Base-by-base conservation (phyloP, 768 basidiomycete species). In the Fomitopsis serialis region DNA sequence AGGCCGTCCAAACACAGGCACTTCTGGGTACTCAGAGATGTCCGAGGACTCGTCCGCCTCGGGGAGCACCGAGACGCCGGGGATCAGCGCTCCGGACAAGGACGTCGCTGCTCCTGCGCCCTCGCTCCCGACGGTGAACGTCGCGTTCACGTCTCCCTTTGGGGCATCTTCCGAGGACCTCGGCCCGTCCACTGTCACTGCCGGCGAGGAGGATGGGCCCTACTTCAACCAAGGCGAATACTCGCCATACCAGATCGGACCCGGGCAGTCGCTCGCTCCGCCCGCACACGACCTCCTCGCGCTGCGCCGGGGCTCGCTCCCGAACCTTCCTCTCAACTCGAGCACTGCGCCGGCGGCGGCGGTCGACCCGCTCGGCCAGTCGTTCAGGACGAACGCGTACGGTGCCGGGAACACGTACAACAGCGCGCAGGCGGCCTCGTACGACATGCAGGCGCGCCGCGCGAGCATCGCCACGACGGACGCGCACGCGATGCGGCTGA, bases 401-500 rank as follows among this genome's bases (percentile, higher is more conserved):
- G 36, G 40, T 42, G 21, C 42, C 17, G 46, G 42, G 19, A 47
- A 34, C 46, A 27, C 37, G 40, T 42, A 37, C 49, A 27, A 12
- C 34, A 24, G 34, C 37, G 34, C 10, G 52, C 51, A 13, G 46
- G 53, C 46, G 58, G 45, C 25, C 35, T 59, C 55, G 19, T 64
- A 58, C 48, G 64, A 65, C 53, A 59, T 55, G 36, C 27, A 47
- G 29, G 34, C 42, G 6, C 60, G 64, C 13, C 54, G 66, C 12
- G 54, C 58, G 37, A 63, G 61, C 13, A 56, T 61, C 11, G 65
- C 61, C 49, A 53, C 48, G 23, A 49, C 44, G 34, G 52, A 54
- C 48, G 25, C 48, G 25, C 55, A 52, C 50, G 44, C 50, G 43
- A 44, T 45, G 36, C 45, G 57, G 9, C 57, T 66, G 45, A 44